Evolutionary conservation across 140 eudicot genomes (phyloP), one percentile per base, ranked within the genome.

Genomic region (Cichorium intybus): DNA sequence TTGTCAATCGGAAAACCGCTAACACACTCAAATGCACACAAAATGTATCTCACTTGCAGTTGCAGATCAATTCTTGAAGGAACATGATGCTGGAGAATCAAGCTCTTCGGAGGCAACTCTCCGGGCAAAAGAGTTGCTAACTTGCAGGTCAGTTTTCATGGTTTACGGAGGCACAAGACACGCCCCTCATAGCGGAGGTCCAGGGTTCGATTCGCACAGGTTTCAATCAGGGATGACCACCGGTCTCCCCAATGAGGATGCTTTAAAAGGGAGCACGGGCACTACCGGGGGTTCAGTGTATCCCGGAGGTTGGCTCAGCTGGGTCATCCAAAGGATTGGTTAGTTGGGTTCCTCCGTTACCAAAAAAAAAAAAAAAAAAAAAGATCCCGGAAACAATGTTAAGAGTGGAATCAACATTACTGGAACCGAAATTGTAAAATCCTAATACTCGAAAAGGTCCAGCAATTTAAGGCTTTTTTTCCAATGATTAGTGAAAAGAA

Each of bases 21-120:
- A 85, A 68, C 64, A 79, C 94, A 26, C 77, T 85, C 60, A 77
- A 80, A 73, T 76, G 79, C 84, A 73, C 81, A 69, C 85, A 85
- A 69, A 77, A 57, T 59, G 48, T 63, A 47, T 56, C 86, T 26
- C 86, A 83, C 47, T 77, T 85, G 77, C 94, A 82, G 65, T 82
- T 80, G 10, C 86, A 85, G 75, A 79, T 82, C 57, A 79, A 66
- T 54, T 78, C 80, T 55, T 64, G 94, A 66, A 73, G 88, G 66
- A 56, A 69, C 62, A 53, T 88, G 60, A 79, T 85, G 88, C 71
- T 77, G 64, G 88, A 82, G 76, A 85, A 79, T 73, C 88, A 75
- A 68, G 88, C 94, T 3, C 86, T 79, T 58, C 94, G 79, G 66
- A 77, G 70, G 54, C 94, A 82, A 66, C 79, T 81, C 20, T 79